Conservation (phyloP, 169 alveolate genomes). For the Theileria parva region DNA sequence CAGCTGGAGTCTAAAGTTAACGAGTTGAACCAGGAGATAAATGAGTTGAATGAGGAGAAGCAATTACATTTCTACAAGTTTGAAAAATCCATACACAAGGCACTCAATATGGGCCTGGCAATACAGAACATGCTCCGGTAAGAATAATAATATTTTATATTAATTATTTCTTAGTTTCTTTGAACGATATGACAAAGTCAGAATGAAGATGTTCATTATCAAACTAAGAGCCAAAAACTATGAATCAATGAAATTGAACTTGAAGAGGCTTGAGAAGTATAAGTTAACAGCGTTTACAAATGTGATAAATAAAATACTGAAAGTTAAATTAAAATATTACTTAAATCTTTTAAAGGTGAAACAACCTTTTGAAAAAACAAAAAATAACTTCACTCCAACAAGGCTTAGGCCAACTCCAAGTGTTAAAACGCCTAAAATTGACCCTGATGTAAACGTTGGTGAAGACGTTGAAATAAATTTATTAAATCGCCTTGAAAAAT, state of each 20-base stretch:
- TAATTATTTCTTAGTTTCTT: not conserved
- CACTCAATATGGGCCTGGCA: conserved; percentile 48
- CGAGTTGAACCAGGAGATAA: conserved; percentile 23
- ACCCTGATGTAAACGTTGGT: not conserved
- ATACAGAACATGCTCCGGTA: not conserved
- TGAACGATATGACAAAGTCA: not conserved
- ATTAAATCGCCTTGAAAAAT: conserved; percentile 33
- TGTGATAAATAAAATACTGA: too few relatives aligned
- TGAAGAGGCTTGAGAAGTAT: not conserved
- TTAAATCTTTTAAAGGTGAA: not conserved
- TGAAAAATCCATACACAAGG: conserved; percentile 54
- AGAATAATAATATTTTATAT: not conserved
- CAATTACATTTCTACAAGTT: conserved; percentile 31
- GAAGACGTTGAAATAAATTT: conserved; percentile 36
- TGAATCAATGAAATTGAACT: not conserved
- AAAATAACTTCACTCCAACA: not conserved
- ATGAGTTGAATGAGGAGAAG: conserved; percentile 23
- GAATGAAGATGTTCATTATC: not conserved
- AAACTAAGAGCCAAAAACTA: not conserved
- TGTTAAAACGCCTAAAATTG: not conserved
- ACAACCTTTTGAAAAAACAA: not conserved
- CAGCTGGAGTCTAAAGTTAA: conserved; percentile 18
- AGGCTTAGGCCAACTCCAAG: not conserved
- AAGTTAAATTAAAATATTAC: not conserved
- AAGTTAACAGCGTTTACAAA: not conserved